phyloP scores from a whole-genome alignment of 345 rosid genomes.

The Aethionema arabicum region DNA sequence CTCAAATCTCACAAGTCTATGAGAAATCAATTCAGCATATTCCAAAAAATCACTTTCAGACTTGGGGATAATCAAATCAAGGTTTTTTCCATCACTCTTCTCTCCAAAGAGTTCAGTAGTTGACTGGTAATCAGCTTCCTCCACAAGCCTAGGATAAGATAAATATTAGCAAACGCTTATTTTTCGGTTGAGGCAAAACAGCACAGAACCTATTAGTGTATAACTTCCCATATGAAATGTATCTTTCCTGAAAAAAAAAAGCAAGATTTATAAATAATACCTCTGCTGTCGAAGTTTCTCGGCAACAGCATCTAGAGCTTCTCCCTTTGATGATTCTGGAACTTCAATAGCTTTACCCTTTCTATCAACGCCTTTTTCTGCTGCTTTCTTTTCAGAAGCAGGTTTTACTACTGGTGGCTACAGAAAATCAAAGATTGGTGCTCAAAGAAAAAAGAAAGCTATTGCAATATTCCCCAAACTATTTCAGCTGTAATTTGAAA shows the following conservation, averaged over 20 bases:
- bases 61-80: constrained; percentile 75
- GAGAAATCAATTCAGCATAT: constrained; percentile 80
- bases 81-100: constrained; percentile 55
- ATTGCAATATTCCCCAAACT: no score
- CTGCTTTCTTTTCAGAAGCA: constrained; percentile 52
- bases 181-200: neutral
- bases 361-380: constrained; percentile 44
- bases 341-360: constrained; percentile 51
- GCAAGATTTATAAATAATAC: constrained; percentile 34
- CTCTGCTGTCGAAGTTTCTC: constrained; percentile 82
- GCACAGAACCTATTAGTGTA: neutral
- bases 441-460: neutral
- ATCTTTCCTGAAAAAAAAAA: neutral
- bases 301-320: constrained; percentile 60
- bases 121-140: constrained; percentile 83
- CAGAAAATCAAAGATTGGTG: constrained; percentile 13
- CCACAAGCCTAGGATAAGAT: constrained; percentile 65
- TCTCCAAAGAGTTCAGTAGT: constrained; percentile 71
- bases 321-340: constrained; percentile 35
- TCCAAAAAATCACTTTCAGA: constrained; percentile 83
- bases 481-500: constrained; percentile 4
- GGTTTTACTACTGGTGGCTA: constrained; percentile 51
- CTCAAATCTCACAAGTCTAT: constrained; percentile 68
- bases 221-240: neutral
- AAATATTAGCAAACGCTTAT: neutral